Base-by-base conservation (phyloP, 768 basidiomycete genomes). In the Panellus pusillus region DNA sequence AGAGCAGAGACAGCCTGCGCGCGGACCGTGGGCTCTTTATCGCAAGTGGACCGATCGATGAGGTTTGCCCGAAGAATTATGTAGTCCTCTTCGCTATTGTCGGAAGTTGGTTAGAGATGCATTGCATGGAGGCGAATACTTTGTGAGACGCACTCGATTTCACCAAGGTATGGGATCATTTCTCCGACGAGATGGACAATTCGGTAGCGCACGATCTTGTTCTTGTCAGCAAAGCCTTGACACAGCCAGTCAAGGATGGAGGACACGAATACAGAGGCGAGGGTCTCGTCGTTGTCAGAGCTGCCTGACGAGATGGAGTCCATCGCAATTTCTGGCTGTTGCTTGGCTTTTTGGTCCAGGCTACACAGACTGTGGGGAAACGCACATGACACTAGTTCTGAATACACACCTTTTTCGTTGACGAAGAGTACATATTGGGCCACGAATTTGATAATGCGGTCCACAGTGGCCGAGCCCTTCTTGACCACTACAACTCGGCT, bases 11-110 rank as follows among this genome's bases (percentile, higher is more conserved):
- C 84, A 9, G 93, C 91, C 63, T 94, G 91, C 0, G 87, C 83
- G n/a, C 96, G 82, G 15, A 97, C 86, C 15, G 79, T 65, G 0
- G 85, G 67, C 62, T 98, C 96, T 66, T 93, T 97, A 75, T 98
- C 96, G 18, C 77, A 77, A 13, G 91, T 73, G 6, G 59, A 48
- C n/a, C 96, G 81, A 5, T 89, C 87, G 18, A 93, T 77, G 3
- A 98, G 75, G 6, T 79, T 77, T 9, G 77, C 71, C 17, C 88
- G 81, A 3, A 98, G 81, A 0, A 76, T 58, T 6, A 75, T 72
- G 62, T 93, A 98, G 11, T 87, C 75, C 53, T 93, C 91, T 70
- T 96, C 93, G 59, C 95, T 98, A 65, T 4, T 35, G 32, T 3
- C 11, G 9, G 31, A 41, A 42, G 32, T 8, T 35, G 40, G 24